Base-by-base conservation (phyloP, 257 asterid species). In the Linaria vulgaris region DNA sequence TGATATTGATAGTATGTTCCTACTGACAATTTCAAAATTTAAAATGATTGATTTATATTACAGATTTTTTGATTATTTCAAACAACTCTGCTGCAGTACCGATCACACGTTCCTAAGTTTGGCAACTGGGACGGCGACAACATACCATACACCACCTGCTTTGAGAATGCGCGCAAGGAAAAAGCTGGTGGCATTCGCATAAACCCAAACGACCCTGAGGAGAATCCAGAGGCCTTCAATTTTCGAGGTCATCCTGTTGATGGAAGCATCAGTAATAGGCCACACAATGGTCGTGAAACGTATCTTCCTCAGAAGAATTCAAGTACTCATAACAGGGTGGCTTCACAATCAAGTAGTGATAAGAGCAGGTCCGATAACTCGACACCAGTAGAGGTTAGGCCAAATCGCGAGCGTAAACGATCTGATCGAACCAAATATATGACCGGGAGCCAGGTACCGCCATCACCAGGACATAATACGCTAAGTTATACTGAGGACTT, bases 201-300 rank as follows among this genome's bases (percentile, higher is more conserved):
- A 25, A 89, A 86, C 74, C 96, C 96, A 0, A 89, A 89, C 58
- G 96, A 89, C 66, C 95, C 95, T 0, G 78, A 82, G 76, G 86
- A 88, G 67, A 86, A 89, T 54, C 94, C 91, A 0, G 94, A 73
- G 45, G 88, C 88, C 51, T 89, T 86, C 63, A 67, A 12, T 24
- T 23, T 62, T 21, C 53, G 66, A 43, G 62, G 56, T 34, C 41
- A 30, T 52, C 51, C 54, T 14, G 68, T 21, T 4, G 51, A 20
- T 16, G 71, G 46, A 46, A 68, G 34, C 34, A n/a, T n/a, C n/a
- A 27, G 6, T 27, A 27, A 27, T 27, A 27, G 3, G 3, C 6
- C 34, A 6, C 34, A 6, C 34, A 27, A 27, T 2, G 66, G 61
- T 19, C 47, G 30, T 22, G 62, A 71, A 12, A 9, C 66, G 31